A percentile compares a stretch with the other conserved stretches of the same genome.
These are phyloP conservation scores for Noccaea caerulescens DNA, from an alignment of 345 rosid species.

Conservation along the genomic window DNA sequence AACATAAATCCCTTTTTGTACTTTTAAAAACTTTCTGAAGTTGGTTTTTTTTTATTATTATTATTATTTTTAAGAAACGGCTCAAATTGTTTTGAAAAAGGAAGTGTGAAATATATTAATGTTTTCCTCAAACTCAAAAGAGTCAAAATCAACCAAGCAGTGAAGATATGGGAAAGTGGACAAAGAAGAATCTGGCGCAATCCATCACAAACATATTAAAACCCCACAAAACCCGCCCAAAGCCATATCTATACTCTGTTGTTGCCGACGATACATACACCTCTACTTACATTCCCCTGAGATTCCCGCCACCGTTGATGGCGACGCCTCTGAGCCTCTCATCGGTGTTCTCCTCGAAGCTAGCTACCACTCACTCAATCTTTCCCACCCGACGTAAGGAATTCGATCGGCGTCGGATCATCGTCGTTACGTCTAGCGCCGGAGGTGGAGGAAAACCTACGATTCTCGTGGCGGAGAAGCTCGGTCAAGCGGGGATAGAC, in stretches of 20 bases:
- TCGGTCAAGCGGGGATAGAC: constrained; percentile 52
- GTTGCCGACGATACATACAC: constrained; percentile 38
- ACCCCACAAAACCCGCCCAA: constrained; percentile 44
- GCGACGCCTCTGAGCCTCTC: constrained; percentile 44
- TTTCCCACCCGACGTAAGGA: constrained; percentile 29
- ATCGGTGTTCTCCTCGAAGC: constrained; percentile 48
- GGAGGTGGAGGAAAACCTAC: constrained; percentile 53
- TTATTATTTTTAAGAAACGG: too few species aligned
- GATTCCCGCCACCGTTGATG: constrained; percentile 24
- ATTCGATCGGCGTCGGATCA: constrained; percentile 25
- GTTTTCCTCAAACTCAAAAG: too few species aligned
- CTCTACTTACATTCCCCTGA: constrained; percentile 23
- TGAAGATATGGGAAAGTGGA: constrained; percentile 33
- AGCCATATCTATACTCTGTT: constrained; percentile 24
- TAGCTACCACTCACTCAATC: constrained; percentile 41
- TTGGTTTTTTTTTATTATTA: too few species aligned
- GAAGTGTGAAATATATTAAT: too few species aligned
- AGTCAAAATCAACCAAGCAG: constrained; percentile 15
- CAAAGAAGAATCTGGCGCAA: constrained; percentile 25
- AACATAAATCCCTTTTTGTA: neutral
- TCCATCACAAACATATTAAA: constrained; percentile 29
- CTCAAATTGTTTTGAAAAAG: too few species aligned
- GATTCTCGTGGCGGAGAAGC: constrained; percentile 60
- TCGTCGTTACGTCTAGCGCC: constrained; percentile 41
- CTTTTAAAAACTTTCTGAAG: too few species aligned